Evolutionary conservation across 768 basidiomycete genomes (phyloP), one percentile per base, ranked within the genome.

Genomic region (Vararia minispora): DNA sequence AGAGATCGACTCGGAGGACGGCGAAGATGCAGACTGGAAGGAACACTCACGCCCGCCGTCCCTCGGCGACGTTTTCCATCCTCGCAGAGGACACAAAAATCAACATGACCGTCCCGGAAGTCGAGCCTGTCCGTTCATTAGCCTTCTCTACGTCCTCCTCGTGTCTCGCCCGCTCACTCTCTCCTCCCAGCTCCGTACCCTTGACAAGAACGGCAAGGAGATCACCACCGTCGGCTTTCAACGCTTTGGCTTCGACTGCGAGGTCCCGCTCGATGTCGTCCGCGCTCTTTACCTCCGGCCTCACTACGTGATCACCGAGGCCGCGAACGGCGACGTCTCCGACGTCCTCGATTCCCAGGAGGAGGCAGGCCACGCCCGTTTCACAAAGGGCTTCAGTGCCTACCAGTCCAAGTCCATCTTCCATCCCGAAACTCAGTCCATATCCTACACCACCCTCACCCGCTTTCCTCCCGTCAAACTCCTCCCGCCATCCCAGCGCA

Each of bases 401-500:
- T 85, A 81, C 58, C 79, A 85, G 56, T 83, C 88, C 40, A 80
- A 88, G 56, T 84, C 89, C 17, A 88, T 90, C 51, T 94, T 72
- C 61, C 74, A 87, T 55, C 81, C 84, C 27, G 71, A 80, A 44
- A 73, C 71, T 18, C 72, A 80, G 47, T 74, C 83, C 26, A 90
- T 95, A 58, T 86, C 91, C 29, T 97, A 92, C 62, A 86, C 88
- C 33, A 89, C 90, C 18, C 74, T 94, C 40, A 78, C 84, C 38
- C 80, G 86, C 30, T 99, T 91, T 60, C 87, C 91, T 8, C 89
- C 94, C 3, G 92, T 99, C 43, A 87, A 76, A 52, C 76, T 91
- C 33, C 75, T 99, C 33, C 60, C 87, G 8, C 76, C 84, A 16
- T 66, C 76, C 2, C 58, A 65, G 44, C 76, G 89, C 52, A 95